phyloP scores from a whole-genome alignment of 2,329 filamentous ascomycete genomes.

The Colletotrichum gigasporum region DNA sequence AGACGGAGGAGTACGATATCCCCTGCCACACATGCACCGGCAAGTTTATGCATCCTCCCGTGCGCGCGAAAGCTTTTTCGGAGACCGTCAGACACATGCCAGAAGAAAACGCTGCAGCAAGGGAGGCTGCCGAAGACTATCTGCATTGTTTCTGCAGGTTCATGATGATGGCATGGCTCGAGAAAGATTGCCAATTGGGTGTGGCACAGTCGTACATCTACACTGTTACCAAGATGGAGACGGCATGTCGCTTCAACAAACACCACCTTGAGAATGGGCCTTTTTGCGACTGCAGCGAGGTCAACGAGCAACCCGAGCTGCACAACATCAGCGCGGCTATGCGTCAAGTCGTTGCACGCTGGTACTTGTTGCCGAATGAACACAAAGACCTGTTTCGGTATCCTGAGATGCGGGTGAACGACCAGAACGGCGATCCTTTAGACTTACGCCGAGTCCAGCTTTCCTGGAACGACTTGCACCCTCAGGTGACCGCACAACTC shows the following conservation, averaged over 20 bases:
- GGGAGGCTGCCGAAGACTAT: constrained; percentile 2
- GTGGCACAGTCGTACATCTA: too few species aligned
- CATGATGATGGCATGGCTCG: constrained; percentile 6
- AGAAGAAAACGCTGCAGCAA: neutral
- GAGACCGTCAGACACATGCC: too few species aligned
- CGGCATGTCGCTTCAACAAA: constrained; percentile 27
- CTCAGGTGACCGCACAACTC: neutral
- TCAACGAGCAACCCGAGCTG: neutral
- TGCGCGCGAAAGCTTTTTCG: neutral
- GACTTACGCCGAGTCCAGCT: neutral
- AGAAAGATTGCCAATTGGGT: too few species aligned
- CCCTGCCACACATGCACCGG: constrained; percentile 17
- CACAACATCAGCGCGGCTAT: constrained; percentile 19
- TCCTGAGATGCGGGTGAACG: neutral
- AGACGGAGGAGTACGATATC: neutral
- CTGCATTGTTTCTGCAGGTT: neutral
- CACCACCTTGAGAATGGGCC: constrained; percentile 9
- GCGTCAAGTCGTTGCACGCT: constrained; percentile 2
- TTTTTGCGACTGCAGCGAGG: neutral
- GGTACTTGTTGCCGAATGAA: constrained; percentile 1
- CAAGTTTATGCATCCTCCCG: constrained; percentile 5
- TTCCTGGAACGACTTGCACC: neutral
- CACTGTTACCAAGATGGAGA: constrained; percentile 13
- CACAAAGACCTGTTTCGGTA: too few species aligned
- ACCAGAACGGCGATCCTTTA: neutral